Base-by-base conservation (phyloP, 2,329 filamentous ascomycete species). In the Aspergillus glaucus region DNA sequence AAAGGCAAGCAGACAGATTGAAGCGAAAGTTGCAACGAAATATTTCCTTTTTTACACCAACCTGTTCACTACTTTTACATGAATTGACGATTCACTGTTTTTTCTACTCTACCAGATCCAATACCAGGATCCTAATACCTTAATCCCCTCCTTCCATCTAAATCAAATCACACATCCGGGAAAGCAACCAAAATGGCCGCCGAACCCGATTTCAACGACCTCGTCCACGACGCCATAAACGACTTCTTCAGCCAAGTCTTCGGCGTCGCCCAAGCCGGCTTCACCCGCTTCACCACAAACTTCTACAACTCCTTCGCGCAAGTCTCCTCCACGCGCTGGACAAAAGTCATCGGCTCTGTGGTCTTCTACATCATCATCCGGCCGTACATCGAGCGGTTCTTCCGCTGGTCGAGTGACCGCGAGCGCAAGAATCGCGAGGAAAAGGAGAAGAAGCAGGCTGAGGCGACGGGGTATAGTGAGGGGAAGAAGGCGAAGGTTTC, bases 331-430 rank as follows among this genome's bases (percentile, higher is more conserved):
- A 62, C 69, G 50, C 74, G 76, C 56, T 79, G 73, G 68, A 71
- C 93, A 59, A 86, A 88, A 43, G 76, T 93, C 50, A 69, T 88
- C 56, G 77, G 82, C 56, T 79, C 89, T 52, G 79, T 89, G 17
- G 81, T 88, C 60, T 84, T 80, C 48, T 94, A 92, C 73, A 64
- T 84, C 55, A 78, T 93, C 46, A 61, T 89, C 21, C 82, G 88
- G 1, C 87, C 87, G 0, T 89, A 88, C 65, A 67, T 91, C 45
- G 76, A 91, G 61, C 85, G 85, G 62, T 68, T 82, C 34, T 82
- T 82, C 58, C 80, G 77, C 51, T 81, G 79, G 59, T 69, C 77
- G 54, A 82, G 64, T 28, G 67, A 69, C 4, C 61, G 57, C 4
- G 62, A 66, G 12, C 61, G 59, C 46, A 54, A 50, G 30, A 65